A percentile compares a stretch with the other conserved stretches of the same genome.
Conservation (phyloP, 352 stramenopile species). For the Pythium grandisporangium region DNA sequence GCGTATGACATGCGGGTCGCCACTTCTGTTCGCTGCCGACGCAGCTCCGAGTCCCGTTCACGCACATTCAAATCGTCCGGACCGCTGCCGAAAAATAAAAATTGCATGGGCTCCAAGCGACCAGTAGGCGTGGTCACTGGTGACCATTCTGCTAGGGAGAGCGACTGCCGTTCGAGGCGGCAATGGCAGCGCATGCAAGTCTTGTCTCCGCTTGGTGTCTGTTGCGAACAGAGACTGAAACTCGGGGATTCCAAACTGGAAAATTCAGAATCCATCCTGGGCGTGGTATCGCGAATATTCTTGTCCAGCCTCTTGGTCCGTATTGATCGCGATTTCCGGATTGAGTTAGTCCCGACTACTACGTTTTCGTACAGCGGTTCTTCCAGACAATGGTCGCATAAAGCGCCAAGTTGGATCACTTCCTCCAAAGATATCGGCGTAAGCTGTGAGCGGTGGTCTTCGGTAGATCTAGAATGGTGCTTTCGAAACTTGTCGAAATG, state of each 20-base stretch:
- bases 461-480: too few relatives aligned
- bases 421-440: not conserved
- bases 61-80: slow-evolving; percentile 23
- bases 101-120: slow-evolving; percentile 28
- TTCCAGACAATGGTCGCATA: not conserved
- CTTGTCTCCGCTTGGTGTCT: too few relatives aligned
- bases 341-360: too few relatives aligned
- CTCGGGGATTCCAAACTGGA: not conserved
- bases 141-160: not conserved
- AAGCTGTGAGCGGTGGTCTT: not conserved
- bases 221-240: not conserved
- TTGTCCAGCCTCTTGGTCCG: not conserved
- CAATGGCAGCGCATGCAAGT: slow-evolving; percentile 1
- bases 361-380: too few relatives aligned
- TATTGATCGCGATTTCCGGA: too few relatives aligned
- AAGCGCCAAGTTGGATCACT: not conserved
- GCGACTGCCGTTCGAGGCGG: not conserved
- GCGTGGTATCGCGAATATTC: not conserved
- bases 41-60: slow-evolving; percentile 18
- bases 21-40: slow-evolving; percentile 7
- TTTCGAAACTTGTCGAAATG: too few relatives aligned
- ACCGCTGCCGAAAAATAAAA: slow-evolving; percentile 44
- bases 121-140: too few relatives aligned
- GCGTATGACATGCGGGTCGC: slow-evolving; percentile 1
- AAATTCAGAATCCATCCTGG: too few relatives aligned